Conservation (phyloP, 1,139 yeast species). For the Saccharomyces pastorianus region DNA sequence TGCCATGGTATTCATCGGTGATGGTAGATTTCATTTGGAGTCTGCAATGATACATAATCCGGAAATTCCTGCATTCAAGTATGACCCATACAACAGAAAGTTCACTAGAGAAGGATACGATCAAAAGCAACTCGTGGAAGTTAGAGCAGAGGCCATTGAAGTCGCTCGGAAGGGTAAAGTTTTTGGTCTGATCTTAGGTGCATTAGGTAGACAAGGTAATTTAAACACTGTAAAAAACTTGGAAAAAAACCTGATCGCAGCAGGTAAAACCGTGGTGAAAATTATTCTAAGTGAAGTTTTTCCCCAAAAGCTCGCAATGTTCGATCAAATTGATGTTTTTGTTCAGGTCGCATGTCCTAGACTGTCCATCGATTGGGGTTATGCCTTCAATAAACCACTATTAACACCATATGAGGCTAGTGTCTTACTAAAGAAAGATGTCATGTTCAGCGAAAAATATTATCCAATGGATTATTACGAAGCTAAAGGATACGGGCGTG, state of each 20-base stretch:
- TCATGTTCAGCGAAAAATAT: constrained; percentile 52
- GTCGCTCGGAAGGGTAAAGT: constrained; percentile 53
- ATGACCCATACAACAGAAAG: constrained; percentile 89
- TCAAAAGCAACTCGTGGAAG: constrained; percentile 67
- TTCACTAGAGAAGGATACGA: constrained; percentile 86
- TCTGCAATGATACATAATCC: constrained; percentile 98
- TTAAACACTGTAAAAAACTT: constrained; percentile 62
- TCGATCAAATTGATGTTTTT: constrained; percentile 89
- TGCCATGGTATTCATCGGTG: constrained; percentile 89
- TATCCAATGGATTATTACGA: constrained; percentile 97
- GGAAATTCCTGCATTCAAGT: constrained; percentile 78
- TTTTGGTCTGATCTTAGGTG: constrained; percentile 86
- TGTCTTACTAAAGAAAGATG: constrained; percentile 73
- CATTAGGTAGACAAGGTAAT: constrained; percentile 93
- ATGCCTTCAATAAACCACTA: constrained; percentile 86
- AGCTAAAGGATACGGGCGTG: constrained; percentile 89
- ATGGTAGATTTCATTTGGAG: constrained; percentile 92
- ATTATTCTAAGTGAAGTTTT: constrained; percentile 86
- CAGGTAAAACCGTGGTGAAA: constrained; percentile 65
- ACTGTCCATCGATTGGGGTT: constrained; percentile 96
- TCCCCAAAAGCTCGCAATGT: constrained; percentile 89
- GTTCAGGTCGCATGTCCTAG: constrained; percentile 98
- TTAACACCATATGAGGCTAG: constrained; percentile 94
- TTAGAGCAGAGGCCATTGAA: constrained; percentile 66
- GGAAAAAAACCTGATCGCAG: constrained; percentile 43